A percentile compares a stretch with the other conserved stretches of the same genome.
phyloP scores from a whole-genome alignment of 208 protist species.

The Naegleria gruberi region DNA sequence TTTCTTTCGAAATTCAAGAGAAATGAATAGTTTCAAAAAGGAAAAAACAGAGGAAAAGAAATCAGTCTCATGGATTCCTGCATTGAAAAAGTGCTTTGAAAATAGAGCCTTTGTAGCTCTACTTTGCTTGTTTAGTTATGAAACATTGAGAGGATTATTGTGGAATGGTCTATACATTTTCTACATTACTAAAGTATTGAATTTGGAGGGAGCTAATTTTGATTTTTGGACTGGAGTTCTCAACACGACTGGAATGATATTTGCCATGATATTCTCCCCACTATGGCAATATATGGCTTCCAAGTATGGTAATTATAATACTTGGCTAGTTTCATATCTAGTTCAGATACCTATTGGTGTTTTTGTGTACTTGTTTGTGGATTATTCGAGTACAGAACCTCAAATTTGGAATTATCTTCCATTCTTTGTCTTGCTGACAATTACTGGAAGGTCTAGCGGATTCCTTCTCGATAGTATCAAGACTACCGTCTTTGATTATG shows the following conservation, averaged over 20 bases:
- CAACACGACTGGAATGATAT: background rate
- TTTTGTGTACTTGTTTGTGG: background rate
- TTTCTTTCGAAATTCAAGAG: background rate
- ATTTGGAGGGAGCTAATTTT: background rate
- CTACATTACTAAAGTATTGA: background rate
- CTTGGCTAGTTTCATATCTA: background rate
- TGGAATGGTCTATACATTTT: slow-evolving; percentile 9
- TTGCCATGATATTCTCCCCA: background rate
- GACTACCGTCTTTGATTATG: background rate
- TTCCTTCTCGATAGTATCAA: slow-evolving; percentile 1
- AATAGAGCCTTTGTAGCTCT: background rate
- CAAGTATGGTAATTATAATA: background rate
- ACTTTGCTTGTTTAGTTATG: background rate
- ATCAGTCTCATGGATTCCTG: background rate
- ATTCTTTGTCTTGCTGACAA: background rate
- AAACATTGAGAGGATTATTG: background rate
- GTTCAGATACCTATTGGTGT: slow-evolving; percentile 1
- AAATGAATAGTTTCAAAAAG: background rate
- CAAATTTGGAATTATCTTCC: background rate
- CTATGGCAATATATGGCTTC: background rate
- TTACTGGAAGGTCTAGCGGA: background rate
- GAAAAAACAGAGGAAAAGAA: background rate
- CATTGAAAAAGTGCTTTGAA: background rate
- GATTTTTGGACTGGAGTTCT: background rate
- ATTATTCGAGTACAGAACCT: background rate